Evolutionary conservation across 75 land plant genomes (phyloP), one percentile per base, ranked within the genome.

Genomic region (Larix kaempferi): DNA sequence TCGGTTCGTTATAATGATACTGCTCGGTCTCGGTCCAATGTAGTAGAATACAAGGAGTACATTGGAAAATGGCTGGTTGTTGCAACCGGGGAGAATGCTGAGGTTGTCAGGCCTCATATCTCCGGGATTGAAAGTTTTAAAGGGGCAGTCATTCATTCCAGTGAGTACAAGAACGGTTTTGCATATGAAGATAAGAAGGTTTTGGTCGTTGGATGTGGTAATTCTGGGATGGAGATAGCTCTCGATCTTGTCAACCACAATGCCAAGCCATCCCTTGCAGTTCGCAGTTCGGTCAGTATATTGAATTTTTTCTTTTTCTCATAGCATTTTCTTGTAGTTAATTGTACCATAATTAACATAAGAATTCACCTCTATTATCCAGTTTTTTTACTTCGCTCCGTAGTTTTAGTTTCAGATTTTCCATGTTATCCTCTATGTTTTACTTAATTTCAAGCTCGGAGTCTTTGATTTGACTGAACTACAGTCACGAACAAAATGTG

Each of bases 211-310:
- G 95, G 95, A 0, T 84, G 85, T 37, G 95, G 93, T 0, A 93
- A 93, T 59, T 88, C 95, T 0, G 93, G 95, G 60, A 90, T 93
- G 95, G 91, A 93, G 66, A 59, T 90, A 29, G 86, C 86, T 54
- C 77, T 93, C 0, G 93, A 90, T 25, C 89, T 93, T 58, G 84
- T 79, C 15, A 79, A 87, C 37, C 62, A 80, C 44, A 77, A 83
- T 55, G 89, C 95, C 54, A 49, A n/a, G 63, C 84, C 95, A 22
- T 80, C 82, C 14, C 75, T 92, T 63, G 92, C 86, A 2, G 89
- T 88, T 33, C 73, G 92, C 29, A 87, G 82, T 78, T 80, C 88
- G 21, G 95, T 91, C 75, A 84, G 84, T 71, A 41, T 69, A 4
- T 26, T 25, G 3, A 6, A 7, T 10, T 62, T 25, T 0, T 44